phyloP scores from a whole-genome alignment of 73 alveolate genomes.

The Stentor roeselii region DNA sequence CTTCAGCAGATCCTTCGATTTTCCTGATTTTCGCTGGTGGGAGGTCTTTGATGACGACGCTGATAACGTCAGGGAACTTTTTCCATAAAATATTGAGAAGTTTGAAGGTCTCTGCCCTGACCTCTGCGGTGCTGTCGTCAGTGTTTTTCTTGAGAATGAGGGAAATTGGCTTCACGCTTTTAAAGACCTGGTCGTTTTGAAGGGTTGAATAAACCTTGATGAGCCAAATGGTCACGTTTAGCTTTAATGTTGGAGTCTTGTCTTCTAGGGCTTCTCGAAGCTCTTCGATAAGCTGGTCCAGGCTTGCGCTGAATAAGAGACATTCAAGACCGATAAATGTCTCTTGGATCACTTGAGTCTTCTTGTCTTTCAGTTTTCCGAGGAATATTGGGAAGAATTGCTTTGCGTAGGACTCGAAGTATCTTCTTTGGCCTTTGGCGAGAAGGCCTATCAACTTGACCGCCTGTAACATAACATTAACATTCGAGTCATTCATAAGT shows the following conservation, averaged over 20 bases:
- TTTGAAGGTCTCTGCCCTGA: conserved; percentile 44
- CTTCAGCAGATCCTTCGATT: conserved; percentile 51
- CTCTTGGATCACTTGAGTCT: conserved; percentile 34
- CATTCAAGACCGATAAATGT: conserved; percentile 33
- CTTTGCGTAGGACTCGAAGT: conserved; percentile 24
- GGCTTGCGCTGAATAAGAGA: conserved; percentile 29
- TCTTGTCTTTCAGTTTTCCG: conserved; percentile 33
- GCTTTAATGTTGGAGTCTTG: conserved; percentile 53
- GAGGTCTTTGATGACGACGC: conserved; percentile 35
- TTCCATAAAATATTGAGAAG: conserved; percentile 46
- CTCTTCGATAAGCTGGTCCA: conserved; percentile 41
- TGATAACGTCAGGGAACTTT: conserved; percentile 41
- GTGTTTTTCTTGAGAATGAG: conserved; percentile 35
- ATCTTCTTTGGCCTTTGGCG: conserved; percentile 33
- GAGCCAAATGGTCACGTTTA: conserved; percentile 29
- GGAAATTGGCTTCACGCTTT: conserved; percentile 27
- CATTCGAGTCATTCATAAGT: conserved; percentile 32
- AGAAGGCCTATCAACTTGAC: conserved; percentile 26
- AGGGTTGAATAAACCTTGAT: conserved; percentile 33
- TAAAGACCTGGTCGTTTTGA: conserved; percentile 34
- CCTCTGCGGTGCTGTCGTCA: conserved; percentile 44
- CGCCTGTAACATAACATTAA: conserved; percentile 32
- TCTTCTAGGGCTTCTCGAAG: conserved; percentile 34
- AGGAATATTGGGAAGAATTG: background rate
- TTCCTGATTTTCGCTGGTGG: conserved; percentile 45